Percentiles rank a stretch among this genome's conserved stretches.
phyloP scores from a whole-genome alignment of 768 basidiomycete species.

The Termitomyces titanicus region DNA sequence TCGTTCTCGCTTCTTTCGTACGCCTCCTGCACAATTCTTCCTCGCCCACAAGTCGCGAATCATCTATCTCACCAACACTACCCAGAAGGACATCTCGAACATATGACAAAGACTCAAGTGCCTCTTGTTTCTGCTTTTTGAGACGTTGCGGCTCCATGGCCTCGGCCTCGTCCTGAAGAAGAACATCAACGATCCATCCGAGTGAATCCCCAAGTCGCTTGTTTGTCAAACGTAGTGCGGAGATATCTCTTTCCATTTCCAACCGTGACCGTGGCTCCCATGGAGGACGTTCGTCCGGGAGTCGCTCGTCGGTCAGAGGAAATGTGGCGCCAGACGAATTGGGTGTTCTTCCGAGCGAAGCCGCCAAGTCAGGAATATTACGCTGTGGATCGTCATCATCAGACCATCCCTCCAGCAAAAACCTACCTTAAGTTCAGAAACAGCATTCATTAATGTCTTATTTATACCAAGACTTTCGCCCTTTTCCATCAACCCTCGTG shows the following conservation, averaged over 20 bases:
- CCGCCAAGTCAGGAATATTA: constrained; percentile 82
- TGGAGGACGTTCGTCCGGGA: constrained; percentile 53
- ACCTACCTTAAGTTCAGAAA: constrained; percentile 71
- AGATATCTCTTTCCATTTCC: constrained; percentile 65
- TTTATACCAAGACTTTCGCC: constrained; percentile 84
- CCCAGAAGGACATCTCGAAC: constrained; percentile 71
- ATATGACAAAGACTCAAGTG: constrained; percentile 73
- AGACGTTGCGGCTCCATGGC: constrained; percentile 36
- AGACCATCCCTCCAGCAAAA: background rate
- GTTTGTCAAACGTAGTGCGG: constrained; percentile 51
- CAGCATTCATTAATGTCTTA: constrained; percentile 76
- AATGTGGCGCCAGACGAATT: constrained; percentile 46
- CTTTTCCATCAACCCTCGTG: constrained; percentile 68
- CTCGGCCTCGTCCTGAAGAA: constrained; percentile 53
- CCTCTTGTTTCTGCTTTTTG: constrained; percentile 50
- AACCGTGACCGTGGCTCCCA: constrained; percentile 70
- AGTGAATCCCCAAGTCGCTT: constrained; percentile 66
- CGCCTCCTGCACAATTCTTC: constrained; percentile 26
- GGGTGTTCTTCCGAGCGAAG: constrained; percentile 59
- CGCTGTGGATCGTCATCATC: constrained; percentile 39
- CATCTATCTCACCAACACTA: constrained; percentile 52
- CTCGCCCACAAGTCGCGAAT: constrained; percentile 61
- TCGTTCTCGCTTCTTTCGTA: constrained; percentile 1
- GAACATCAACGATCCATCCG: constrained; percentile 68
- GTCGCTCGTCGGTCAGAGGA: constrained; percentile 60